Conservation (phyloP, 768 basidiomycete genomes). For the Phlebiopsis gigantea region DNA sequence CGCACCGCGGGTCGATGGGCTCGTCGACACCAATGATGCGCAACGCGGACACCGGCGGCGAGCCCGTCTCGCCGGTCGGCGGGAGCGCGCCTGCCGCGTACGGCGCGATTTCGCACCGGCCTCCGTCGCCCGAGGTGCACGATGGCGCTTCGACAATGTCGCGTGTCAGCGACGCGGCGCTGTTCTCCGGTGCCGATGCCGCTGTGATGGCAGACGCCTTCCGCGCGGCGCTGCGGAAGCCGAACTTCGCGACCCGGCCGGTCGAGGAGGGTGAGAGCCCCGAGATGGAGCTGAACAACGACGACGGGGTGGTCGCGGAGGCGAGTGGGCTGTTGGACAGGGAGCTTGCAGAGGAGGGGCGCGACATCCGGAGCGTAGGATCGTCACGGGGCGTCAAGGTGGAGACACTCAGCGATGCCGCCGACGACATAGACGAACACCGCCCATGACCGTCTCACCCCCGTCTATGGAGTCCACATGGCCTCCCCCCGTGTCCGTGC, state of each 20-base stretch:
- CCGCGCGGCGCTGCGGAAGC: constrained; percentile 81
- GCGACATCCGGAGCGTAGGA: constrained; percentile 78
- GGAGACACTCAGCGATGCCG: constrained; percentile 58
- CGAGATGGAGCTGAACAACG: constrained; percentile 28
- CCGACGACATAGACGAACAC: constrained; percentile 30
- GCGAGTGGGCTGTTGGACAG: constrained; percentile 45
- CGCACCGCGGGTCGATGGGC: constrained; percentile 71
- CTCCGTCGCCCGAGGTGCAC: constrained; percentile 32
- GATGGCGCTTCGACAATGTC: constrained; percentile 76
- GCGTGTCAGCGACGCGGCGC: constrained; percentile 56
- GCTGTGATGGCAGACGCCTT: constrained; percentile 94
- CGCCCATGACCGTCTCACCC: constrained; percentile 28
- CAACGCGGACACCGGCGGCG: constrained; percentile 38
- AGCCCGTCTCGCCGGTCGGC: constrained; percentile 41
- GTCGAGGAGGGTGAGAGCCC: constrained; percentile 70
- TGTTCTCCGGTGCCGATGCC: constrained; percentile 80
- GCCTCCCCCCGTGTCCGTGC: background rate
- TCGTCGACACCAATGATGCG: constrained; percentile 83
- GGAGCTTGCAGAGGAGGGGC: constrained; percentile 85
- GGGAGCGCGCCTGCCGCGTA: constrained; percentile 21
- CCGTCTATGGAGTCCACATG: background rate
- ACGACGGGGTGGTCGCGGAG: constrained; percentile 26
- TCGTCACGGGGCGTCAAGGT: constrained; percentile 77
- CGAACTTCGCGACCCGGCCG: constrained; percentile 70
- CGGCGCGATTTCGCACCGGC: constrained; percentile 23